Evolutionary conservation across 352 stramenopile genomes (phyloP), one percentile per base, ranked within the genome.

Genomic region (Phytophthora boehmeriae): DNA sequence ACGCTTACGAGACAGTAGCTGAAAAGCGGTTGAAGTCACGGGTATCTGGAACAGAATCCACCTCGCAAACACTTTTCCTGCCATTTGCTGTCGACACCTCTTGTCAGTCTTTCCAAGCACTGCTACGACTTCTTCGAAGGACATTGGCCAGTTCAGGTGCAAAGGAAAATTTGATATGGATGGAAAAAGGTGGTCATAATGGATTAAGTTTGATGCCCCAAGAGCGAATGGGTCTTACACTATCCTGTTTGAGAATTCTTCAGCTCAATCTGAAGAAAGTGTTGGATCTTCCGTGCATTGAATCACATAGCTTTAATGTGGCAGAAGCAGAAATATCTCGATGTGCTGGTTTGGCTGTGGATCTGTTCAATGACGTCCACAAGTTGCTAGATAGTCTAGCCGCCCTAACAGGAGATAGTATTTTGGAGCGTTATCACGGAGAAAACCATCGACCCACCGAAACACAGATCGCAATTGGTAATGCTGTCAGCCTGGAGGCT

Each of bases 11-110:
- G 11, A 14, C 8, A 11, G 16, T 46, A 8, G 1, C 4, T 20
- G 45, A 39, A 13, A 55, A 59, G 19, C 25, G 5, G 8, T 23
- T 54, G 0, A 22, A 67, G 16, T 2, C 5, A 36, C 65, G 22
- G 19, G 17, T 13, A 42, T 5, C 13, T 4, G 35, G 55, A 14
- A 35, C 38, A 36, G 11, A 19, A 14, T 14, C 35, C 9, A 60
- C 43, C 36, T 6, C 19, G 2, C 35, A 59, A 32, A 35, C 11
- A 4, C 16, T 71, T n/a, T 28, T 78, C 2, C 45, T 75, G 30
- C 76, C 74, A n/a, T 86, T 73, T 51, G 63, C 76, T 23, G 65
- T 66, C 53, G 76, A 86, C 35, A 80, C 76, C 1, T 75, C 61
- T 0, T 25, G 28, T 10, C 68, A 70, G 22, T 56, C 68, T 5